These are phyloP conservation scores for Linum lewisii DNA, from an alignment of 345 rosid genomes.

Conservation along the genomic window DNA sequence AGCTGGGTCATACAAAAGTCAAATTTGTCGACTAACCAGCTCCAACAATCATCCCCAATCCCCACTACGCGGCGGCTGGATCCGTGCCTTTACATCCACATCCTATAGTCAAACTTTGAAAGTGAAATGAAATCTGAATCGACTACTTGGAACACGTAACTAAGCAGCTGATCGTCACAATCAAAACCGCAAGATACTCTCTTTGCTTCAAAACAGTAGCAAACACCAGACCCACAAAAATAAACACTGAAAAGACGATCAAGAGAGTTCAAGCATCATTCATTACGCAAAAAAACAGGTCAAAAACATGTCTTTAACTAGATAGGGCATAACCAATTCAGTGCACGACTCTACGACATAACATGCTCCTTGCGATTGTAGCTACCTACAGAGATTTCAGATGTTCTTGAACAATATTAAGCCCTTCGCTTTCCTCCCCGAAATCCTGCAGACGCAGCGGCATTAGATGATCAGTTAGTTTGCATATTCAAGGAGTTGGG, in stretches of 20 bases:
- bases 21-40: too few species aligned
- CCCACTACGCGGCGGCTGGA: too few species aligned
- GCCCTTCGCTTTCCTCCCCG: constrained; percentile 51
- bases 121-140: too few species aligned
- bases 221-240: neutral
- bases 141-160: too few species aligned
- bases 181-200: neutral
- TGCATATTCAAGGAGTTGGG: neutral
- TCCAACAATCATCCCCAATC: too few species aligned
- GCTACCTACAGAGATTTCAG: constrained; percentile 29
- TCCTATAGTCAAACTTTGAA: too few species aligned
- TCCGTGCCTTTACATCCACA: too few species aligned
- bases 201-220: neutral
- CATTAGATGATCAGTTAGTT: neutral
- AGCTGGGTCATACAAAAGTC: too few species aligned
- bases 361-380: neutral
- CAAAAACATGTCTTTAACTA: neutral
- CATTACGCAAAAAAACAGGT: too few species aligned
- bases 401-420: constrained; percentile 37
- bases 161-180: neutral
- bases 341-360: neutral
- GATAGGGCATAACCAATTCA: neutral
- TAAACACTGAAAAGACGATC: neutral
- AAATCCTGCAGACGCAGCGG: constrained; percentile 34
- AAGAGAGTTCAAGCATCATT: neutral